These are phyloP conservation scores for Akanthomyces lecanii DNA, from an alignment of 2,329 filamentous ascomycete genomes.

Conservation along the genomic window DNA sequence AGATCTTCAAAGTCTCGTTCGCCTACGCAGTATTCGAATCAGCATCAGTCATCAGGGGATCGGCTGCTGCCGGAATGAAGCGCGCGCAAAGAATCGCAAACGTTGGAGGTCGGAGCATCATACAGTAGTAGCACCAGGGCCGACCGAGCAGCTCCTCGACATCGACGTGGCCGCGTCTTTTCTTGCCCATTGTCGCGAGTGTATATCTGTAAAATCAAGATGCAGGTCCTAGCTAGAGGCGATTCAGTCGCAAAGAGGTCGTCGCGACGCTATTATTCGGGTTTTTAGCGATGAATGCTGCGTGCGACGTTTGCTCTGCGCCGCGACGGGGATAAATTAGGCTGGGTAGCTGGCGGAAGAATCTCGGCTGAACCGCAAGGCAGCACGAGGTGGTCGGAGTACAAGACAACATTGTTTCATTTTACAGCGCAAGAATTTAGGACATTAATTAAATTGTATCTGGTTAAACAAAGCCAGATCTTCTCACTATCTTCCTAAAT, in stretches of 20 bases:
- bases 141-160: constrained; percentile 83
- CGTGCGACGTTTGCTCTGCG: neutral
- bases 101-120: constrained; percentile 21
- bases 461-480: neutral
- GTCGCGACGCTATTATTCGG: neutral
- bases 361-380: constrained; percentile 13
- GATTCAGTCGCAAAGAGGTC: neutral
- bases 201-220: neutral
- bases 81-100: neutral
- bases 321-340: constrained; percentile 12
- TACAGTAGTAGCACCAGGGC: constrained; percentile 98
- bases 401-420: neutral
- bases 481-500: neutral
- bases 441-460: neutral
- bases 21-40: constrained; percentile 36
- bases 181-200: constrained; percentile 67
- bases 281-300: neutral
- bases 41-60: neutral
- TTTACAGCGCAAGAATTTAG: neutral
- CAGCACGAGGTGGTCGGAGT: neutral
- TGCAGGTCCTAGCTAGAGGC: neutral
- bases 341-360: neutral
- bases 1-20: constrained; percentile 97
- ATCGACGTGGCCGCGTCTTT: constrained; percentile 80
- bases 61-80: too few species aligned